These are phyloP conservation scores for Citrullus colocynthis DNA, from an alignment of 306 rosid species.

Conservation along the genomic window DNA sequence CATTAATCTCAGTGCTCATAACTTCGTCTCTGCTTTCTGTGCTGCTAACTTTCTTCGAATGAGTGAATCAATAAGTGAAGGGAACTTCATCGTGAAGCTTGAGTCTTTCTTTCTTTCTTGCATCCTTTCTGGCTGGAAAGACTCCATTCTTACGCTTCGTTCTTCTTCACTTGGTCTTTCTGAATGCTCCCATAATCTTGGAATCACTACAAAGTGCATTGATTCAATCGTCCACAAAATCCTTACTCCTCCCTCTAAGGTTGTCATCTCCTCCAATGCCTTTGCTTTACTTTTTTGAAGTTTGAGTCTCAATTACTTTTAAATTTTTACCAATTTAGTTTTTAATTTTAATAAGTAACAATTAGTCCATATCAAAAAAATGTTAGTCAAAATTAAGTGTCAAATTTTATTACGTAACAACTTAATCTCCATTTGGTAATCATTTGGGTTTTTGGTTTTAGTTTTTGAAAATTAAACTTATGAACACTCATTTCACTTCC, in stretches of 20 bases:
- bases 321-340: too few relatives aligned
- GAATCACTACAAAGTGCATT: constrained; percentile 70
- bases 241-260: constrained; percentile 73
- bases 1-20: constrained; percentile 74
- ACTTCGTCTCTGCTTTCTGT: constrained; percentile 57
- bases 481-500: too few relatives aligned
- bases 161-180: constrained; percentile 53
- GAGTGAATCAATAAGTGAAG: constrained; percentile 61
- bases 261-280: neutral
- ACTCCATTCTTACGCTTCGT: constrained; percentile 46
- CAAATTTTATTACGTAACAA: too few relatives aligned
- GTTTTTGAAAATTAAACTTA: too few relatives aligned
- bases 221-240: constrained; percentile 79
- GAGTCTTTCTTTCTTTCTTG: constrained; percentile 80
- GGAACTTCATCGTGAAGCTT: constrained; percentile 65
- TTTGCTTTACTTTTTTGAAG: too few relatives aligned
- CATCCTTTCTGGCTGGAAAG: constrained; percentile 91
- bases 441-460: too few relatives aligned
- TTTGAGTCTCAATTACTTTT: too few relatives aligned
- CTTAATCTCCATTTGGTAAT: too few relatives aligned
- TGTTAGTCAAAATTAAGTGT: too few relatives aligned
- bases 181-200: constrained; percentile 81
- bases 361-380: too few relatives aligned
- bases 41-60: constrained; percentile 79
- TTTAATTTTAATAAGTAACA: too few relatives aligned